Evolutionary conservation across 805 yeast species (phyloP).

Genomic region (Naumovozyma dairenensis): DNA sequence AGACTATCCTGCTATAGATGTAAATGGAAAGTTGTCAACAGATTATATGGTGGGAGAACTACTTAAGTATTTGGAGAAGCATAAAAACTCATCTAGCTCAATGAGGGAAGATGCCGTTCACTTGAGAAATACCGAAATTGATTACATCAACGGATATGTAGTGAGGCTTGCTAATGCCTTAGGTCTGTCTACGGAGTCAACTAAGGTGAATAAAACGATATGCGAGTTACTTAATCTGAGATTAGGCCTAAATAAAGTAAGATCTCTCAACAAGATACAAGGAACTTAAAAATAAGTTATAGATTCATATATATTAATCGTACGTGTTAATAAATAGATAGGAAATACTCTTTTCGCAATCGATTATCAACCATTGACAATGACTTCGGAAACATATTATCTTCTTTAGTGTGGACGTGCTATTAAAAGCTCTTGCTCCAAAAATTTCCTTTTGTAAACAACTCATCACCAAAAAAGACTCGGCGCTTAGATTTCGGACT

Average conservation of each 20-base stretch:
- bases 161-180: constrained; percentile 42
- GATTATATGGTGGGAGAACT: constrained; percentile 31
- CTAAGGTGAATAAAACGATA: constrained; percentile 28
- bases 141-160: constrained; percentile 75
- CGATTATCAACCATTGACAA: no score
- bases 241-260: constrained; percentile 18
- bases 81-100: constrained; percentile 46
- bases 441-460: no score
- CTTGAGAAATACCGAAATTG: constrained; percentile 61
- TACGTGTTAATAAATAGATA: no score
- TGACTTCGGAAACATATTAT: no score
- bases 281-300: no score
- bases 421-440: no score
- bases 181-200: constrained; percentile 22
- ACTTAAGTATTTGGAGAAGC: constrained; percentile 33
- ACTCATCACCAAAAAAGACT: no score
- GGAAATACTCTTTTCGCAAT: no score
- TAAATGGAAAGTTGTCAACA: constrained; percentile 22
- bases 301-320: no score
- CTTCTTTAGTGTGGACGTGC: no score
- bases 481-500: no score
- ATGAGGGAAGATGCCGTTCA: constrained; percentile 46
- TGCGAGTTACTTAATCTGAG: constrained; percentile 29
- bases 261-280: no score
- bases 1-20: constrained; percentile 22